Conservation (phyloP, 306 rosid genomes). For the Gleditsia sinensis region DNA sequence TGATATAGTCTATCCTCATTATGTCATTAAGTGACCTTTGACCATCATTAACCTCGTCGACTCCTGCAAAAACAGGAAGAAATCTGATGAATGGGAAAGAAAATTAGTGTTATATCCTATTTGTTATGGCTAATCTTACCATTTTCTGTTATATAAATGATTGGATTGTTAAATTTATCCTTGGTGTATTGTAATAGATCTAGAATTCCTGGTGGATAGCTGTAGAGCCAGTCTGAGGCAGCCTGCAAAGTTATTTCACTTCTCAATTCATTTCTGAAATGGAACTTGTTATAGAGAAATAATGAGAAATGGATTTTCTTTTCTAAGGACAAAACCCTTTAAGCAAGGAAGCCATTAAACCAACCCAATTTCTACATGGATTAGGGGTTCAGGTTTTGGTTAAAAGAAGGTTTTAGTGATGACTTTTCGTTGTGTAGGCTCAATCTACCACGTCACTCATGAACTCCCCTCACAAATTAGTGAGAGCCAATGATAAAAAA, state of each 20-base stretch:
- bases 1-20: constrained; percentile 47
- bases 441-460: no score
- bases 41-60: constrained; percentile 58
- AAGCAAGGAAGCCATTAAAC: neutral
- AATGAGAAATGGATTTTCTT: neutral
- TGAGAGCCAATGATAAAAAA: no score
- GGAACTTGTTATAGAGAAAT: neutral
- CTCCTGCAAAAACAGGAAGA: constrained; percentile 44
- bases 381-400: neutral
- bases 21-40: constrained; percentile 45
- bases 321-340: neutral
- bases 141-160: constrained; percentile 51
- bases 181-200: constrained; percentile 35
- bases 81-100: neutral
- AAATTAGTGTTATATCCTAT: neutral
- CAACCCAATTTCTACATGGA: neutral
- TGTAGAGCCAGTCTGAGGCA: constrained; percentile 32
- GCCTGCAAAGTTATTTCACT: constrained; percentile 15
- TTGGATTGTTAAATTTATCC: constrained; percentile 38
- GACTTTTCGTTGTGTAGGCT: neutral
- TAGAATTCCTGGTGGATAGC: constrained; percentile 45
- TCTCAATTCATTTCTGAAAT: neutral
- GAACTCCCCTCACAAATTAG: no score
- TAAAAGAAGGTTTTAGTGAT: neutral
- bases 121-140: constrained; percentile 31